Base-by-base conservation (phyloP, 192 early-diverging fungal genomes). In the Coemansia sp. region DNA sequence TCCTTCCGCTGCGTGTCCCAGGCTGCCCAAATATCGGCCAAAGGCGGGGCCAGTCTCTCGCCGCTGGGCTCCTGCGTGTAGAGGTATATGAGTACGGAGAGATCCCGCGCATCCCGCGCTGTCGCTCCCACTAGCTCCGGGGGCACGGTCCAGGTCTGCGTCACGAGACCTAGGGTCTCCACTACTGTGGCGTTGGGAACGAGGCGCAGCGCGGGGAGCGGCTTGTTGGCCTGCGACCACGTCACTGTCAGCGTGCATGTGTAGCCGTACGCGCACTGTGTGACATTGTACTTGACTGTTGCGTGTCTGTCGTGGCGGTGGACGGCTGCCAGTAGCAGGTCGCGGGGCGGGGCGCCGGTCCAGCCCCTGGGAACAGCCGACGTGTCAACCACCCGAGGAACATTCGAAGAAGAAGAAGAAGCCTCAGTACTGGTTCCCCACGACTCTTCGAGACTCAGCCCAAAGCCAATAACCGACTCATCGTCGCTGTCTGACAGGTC, bases 111-210 rank as follows among this genome's bases (percentile, higher is more conserved):
- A 51, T 63, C 66, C 41, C 71, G 70, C 57, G 57, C 41, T 0
- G 67, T 69, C 0, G 46, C 54, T 7, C 76, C 76, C 0, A 57
- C 54, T 3, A 64, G 9, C 11, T 72, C 34, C 5, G 44, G 3
- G 18, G 71, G 76, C 54, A 63, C 31, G 16, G 41, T 33, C 70
- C 75, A 77, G 15, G 33, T 13, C 29, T 77, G 75, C 51, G 31
- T 70, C 10, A 70, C 54, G 3, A 29, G 27, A 13, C 29, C 54
- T 10, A 52, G 20, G 6, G 13, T 15, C 27, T 57, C 27, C 29
- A 29, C 29, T 2, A 16, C 54, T 15, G 12, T 15, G 54, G 29
- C 13, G 15, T 31, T 11, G 54, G 54, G 20, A 12, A 63, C 41
- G 61, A 3, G 3, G 34, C 31, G 61, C 11, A 5, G 1, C 3